phyloP scores from a whole-genome alignment of 352 stramenopile genomes.

The Globisporangium barbulae region DNA sequence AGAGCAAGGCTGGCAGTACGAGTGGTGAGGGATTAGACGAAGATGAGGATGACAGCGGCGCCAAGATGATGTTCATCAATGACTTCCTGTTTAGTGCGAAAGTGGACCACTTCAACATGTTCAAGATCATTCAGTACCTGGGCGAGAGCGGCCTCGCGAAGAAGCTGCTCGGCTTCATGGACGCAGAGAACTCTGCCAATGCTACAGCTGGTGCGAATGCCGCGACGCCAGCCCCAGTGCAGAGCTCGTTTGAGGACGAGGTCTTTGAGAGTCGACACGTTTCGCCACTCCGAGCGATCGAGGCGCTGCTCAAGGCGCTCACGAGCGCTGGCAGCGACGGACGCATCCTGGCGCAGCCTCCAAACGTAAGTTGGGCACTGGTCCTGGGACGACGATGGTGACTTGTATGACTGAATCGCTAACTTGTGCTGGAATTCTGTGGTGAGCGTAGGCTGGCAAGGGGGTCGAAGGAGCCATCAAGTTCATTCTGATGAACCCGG shows the following conservation, averaged over 20 bases:
- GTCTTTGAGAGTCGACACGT: constrained; percentile 69
- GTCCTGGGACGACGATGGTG: neutral
- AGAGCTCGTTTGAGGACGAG: constrained; percentile 21
- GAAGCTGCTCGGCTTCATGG: constrained; percentile 81
- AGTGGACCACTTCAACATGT: constrained; percentile 89
- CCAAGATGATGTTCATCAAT: constrained; percentile 79
- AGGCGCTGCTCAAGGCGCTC: constrained; percentile 72
- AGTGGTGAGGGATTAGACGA: constrained; percentile 3
- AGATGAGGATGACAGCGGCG: constrained; percentile 26
- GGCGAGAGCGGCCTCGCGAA: constrained; percentile 74
- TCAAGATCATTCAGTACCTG: constrained; percentile 86
- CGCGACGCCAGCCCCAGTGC: neutral
- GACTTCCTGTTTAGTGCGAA: constrained; percentile 81
- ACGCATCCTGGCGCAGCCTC: constrained; percentile 60
- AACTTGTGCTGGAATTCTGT: constrained; percentile 7
- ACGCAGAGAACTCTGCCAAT: constrained; percentile 25
- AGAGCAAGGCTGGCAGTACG: constrained; percentile 11
- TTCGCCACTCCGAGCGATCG: constrained; percentile 79
- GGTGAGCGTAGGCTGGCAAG: constrained; percentile 29
- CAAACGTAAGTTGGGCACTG: constrained; percentile 40
- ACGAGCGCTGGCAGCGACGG: constrained; percentile 68
- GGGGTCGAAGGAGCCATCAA: constrained; percentile 73
- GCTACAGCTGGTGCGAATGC: neutral
- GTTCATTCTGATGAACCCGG: constrained; percentile 96
- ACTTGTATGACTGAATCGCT: constrained; percentile 9